Base-by-base conservation (phyloP, 1,284 basidiomycete species). In the Malassezia cuniculi region DNA sequence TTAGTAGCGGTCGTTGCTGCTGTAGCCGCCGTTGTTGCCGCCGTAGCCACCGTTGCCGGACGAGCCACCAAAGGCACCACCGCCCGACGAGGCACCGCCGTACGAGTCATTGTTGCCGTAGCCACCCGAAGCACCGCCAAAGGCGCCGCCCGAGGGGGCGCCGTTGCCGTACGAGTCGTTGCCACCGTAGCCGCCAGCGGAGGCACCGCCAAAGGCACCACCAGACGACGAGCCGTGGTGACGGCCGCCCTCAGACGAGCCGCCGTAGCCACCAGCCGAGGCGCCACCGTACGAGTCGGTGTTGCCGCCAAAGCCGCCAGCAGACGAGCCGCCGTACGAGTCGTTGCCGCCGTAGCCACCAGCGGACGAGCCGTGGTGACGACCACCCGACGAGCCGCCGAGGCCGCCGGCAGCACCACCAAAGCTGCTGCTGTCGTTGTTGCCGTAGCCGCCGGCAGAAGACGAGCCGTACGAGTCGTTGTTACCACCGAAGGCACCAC, bases 401-500 rank as follows among this genome's bases (percentile, higher is more conserved):
- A 22, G 22, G 28, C 33, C 29, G 24, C 34, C 35, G 35, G 12
- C 16, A 9, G 36, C 29, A 21, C 36, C 19, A 18, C 36, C 30
- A 12, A 22, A 19, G 26, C 41, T 25, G 15, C n/a, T n/a, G n/a
- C n/a, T n/a, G n/a, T n/a, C n/a, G n/a, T n/a, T n/a, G n/a, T n/a
- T n/a, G n/a, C 27, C 18, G 6, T 14, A n/a, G 31, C 31, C 14
- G 14, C 26, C 18, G 11, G 16, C 14, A 18, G n/a, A n/a, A n/a
- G n/a, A n/a, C n/a, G n/a, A n/a, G n/a, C 41, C 36, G 27, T 34
- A 44, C 31, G 25, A n/a, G 41, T 24, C 30, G 15, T 24, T 37
- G 37, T 48, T 48, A 6, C 41, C 39, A 19, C 45, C 42, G 14
- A 39, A 29, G 27, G n/a, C 17, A 15, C 35, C 40, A 27, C 40